phyloP scores from a whole-genome alignment of 1,139 yeast species.

The Yamadazyma friedrichii region DNA sequence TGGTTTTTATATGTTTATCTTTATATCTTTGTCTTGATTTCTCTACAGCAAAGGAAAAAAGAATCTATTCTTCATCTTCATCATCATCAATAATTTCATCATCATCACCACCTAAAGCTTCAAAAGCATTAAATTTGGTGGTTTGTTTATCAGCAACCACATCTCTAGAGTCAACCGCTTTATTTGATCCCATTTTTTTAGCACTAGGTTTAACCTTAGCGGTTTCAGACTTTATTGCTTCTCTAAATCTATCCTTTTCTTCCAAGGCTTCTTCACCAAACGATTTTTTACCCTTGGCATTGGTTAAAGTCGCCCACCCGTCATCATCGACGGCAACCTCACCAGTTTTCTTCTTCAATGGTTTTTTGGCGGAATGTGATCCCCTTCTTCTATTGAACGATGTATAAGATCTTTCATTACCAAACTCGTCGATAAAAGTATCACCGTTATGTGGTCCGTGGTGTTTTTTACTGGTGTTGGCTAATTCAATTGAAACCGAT shows the following conservation, averaged over 20 bases:
- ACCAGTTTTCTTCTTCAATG: conserved; percentile 58
- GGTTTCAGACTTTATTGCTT: conserved; percentile 39
- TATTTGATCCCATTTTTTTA: conserved; percentile 70
- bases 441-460: conserved; percentile 35
- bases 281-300: conserved; percentile 45
- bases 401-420: conserved; percentile 48
- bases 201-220: conserved; percentile 65
- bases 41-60: too few species aligned
- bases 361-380: conserved; percentile 48
- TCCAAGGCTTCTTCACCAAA: conserved; percentile 48
- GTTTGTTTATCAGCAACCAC: conserved; percentile 66
- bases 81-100: conserved; percentile 36
- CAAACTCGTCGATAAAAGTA: conserved; percentile 48
- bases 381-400: conserved; percentile 60
- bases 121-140: conserved; percentile 72
- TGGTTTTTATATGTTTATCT: neutral
- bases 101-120: conserved; percentile 65
- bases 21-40: neutral
- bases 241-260: conserved; percentile 50
- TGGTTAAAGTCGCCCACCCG: conserved; percentile 75
- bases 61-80: conserved; percentile 4
- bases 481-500: conserved; percentile 43
- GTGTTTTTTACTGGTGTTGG: conserved; percentile 30
- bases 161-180: conserved; percentile 72
- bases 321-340: conserved; percentile 63